Evolutionary conservation across 1,139 yeast genomes (phyloP).

Genomic region (Debaryomyces sp.): DNA sequence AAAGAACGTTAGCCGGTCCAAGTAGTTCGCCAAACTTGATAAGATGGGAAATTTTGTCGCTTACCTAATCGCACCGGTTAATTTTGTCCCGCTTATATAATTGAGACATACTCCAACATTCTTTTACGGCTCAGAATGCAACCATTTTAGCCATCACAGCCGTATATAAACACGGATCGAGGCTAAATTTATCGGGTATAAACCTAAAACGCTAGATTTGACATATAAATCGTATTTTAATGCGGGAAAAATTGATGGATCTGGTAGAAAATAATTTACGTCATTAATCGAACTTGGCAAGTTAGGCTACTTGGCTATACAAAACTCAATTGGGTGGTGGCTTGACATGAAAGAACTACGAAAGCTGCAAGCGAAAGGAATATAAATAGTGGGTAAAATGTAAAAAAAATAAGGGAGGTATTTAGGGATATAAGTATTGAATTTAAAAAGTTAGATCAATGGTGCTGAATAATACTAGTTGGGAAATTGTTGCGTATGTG

Average conservation of each 20-base stretch:
- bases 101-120: background rate
- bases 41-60: background rate
- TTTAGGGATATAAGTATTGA: background rate
- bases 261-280: background rate
- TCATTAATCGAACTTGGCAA: background rate
- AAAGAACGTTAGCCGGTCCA: background rate
- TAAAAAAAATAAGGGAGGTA: background rate
- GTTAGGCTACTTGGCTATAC: background rate
- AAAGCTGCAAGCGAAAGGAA: background rate
- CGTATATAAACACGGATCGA: background rate
- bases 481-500: slow-evolving; percentile 21
- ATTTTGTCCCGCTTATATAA: background rate
- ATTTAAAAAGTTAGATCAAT: background rate
- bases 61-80: background rate
- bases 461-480: slow-evolving; percentile 6
- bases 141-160: background rate
- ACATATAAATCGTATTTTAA: background rate
- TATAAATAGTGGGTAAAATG: background rate
- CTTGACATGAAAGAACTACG: background rate
- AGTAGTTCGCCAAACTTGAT: background rate
- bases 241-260: background rate
- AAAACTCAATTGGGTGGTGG: background rate
- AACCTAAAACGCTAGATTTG: background rate
- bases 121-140: background rate
- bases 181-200: background rate